Base-by-base conservation (phyloP, 257 asterid genomes). In the Solanum lycopersicoides region DNA sequence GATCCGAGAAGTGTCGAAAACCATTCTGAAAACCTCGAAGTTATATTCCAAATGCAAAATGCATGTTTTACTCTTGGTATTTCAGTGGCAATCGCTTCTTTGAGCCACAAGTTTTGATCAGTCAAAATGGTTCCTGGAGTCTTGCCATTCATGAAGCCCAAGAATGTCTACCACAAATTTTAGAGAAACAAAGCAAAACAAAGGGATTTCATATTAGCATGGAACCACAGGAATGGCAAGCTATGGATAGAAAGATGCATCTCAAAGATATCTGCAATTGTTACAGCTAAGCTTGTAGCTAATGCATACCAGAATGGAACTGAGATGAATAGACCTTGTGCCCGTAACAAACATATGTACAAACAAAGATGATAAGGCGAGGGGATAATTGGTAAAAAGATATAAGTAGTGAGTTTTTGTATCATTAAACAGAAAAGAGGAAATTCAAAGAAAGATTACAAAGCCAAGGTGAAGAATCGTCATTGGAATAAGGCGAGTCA, bases 1-100 rank as follows among this genome's bases (percentile, higher is more conserved):
- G 94, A 96, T 77, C 99, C 98, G 74, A 97, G 88, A 41, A 95
- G 92, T 59, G 99, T 94, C 87, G 93, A 95, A 90, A 97, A 96
- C 99, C 99, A 97, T 42, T 98, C 96, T 2, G 99, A 98, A 86
- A 97, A 96, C 90, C 94, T 97, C 5, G 96, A 94, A 87, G 94
- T 95, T 56, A 95, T 97, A 89, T 93, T 95, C 99, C 99, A 95
- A 89, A 97, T 95, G 90, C 99, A 97, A 86, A 97, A 97, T 69
- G 99, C 99, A 87, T 97, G 99, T 91, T 94, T 97, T 63, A 96
- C 91, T 86, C 94, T 89, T 25, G 99, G 98, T 94, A 97, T 89
- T 93, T 94, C 98, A 91, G 92, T 88, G 83, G 92, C 97, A 41
- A 97, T 92, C 28, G 99, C 99, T 89, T 97, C 99, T 91, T 97